phyloP scores from a whole-genome alignment of 345 rosid genomes.

The Brassica incana region DNA sequence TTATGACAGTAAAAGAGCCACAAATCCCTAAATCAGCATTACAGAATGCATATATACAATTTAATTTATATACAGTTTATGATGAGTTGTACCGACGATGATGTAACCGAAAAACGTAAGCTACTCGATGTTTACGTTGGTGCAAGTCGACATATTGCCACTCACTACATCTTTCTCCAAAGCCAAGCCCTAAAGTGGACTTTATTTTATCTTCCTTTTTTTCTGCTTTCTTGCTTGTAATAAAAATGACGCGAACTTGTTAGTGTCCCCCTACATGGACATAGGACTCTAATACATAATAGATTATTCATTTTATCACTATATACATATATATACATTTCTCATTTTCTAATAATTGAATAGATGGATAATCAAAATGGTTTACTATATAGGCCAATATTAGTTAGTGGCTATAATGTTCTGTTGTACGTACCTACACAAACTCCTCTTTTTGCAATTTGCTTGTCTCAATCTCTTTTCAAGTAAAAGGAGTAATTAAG shows the following conservation, averaged over 20 bases:
- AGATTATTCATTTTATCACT: neutral
- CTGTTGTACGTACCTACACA: conserved; percentile 12
- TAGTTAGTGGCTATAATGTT: neutral
- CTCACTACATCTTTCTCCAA: conserved; percentile 39
- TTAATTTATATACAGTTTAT: neutral
- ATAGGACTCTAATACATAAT: conserved; percentile 19
- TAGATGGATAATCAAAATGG: conserved; percentile 17
- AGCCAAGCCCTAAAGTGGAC: conserved; percentile 31
- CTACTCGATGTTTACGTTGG: conserved; percentile 27
- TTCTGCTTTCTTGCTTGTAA: neutral
- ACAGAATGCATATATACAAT: neutral
- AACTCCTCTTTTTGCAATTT: conserved; percentile 15
- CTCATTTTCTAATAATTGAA: neutral
- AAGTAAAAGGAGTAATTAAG: conserved; percentile 23
- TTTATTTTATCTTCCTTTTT: conserved; percentile 23
- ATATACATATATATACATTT: neutral
- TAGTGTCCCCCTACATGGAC: neutral
- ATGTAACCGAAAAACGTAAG: conserved; percentile 20
- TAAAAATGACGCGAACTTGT: neutral
- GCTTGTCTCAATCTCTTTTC: conserved; percentile 34
- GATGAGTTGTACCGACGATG: neutral
- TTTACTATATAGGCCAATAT: conserved; percentile 4
- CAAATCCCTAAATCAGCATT: neutral
- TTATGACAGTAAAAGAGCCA: neutral
- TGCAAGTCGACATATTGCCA: conserved; percentile 38